Conservation (phyloP, 306 rosid species). For the Begonia peltatifolia region DNA sequence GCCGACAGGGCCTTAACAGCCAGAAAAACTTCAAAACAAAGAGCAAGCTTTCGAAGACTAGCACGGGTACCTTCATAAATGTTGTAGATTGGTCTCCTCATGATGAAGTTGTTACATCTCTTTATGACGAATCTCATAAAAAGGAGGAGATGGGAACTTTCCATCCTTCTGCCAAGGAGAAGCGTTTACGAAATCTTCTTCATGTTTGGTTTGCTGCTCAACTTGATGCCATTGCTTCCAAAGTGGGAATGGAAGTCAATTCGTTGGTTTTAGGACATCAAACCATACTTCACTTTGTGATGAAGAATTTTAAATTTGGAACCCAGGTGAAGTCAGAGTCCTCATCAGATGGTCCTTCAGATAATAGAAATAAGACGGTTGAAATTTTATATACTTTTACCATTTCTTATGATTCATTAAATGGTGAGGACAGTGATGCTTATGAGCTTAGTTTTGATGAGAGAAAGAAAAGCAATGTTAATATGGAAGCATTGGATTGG, state of each 20-base stretch:
- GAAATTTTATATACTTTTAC: constrained; percentile 46
- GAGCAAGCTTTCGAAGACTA: constrained; percentile 25
- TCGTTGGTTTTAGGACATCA: constrained; percentile 45
- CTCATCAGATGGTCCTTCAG: constrained; percentile 24
- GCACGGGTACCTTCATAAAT: constrained; percentile 30
- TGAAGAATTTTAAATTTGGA: constrained; percentile 29
- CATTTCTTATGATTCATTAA: constrained; percentile 33
- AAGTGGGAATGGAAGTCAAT: constrained; percentile 39
- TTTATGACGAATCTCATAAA: constrained; percentile 31
- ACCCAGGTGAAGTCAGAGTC: constrained; percentile 23
- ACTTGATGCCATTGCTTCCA: constrained; percentile 46
- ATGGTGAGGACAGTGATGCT: constrained; percentile 27
- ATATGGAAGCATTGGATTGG: constrained; percentile 23
- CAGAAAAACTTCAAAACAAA: constrained; percentile 25
- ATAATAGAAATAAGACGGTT: constrained; percentile 23
- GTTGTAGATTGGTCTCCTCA: constrained; percentile 44
- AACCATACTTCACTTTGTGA: constrained; percentile 64
- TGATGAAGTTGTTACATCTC: constrained; percentile 34
- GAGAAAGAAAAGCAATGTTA: constrained; percentile 17
- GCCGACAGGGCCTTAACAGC: constrained; percentile 29
- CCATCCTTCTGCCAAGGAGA: constrained; percentile 25
- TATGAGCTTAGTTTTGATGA: constrained; percentile 47
- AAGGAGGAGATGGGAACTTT: constrained; percentile 32
- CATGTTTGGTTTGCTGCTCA: constrained; percentile 61
- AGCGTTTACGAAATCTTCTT: constrained; percentile 48